These are phyloP conservation scores for Coemansia sp. DNA, from an alignment of 192 early-diverging fungal species.

Conservation along the genomic window DNA sequence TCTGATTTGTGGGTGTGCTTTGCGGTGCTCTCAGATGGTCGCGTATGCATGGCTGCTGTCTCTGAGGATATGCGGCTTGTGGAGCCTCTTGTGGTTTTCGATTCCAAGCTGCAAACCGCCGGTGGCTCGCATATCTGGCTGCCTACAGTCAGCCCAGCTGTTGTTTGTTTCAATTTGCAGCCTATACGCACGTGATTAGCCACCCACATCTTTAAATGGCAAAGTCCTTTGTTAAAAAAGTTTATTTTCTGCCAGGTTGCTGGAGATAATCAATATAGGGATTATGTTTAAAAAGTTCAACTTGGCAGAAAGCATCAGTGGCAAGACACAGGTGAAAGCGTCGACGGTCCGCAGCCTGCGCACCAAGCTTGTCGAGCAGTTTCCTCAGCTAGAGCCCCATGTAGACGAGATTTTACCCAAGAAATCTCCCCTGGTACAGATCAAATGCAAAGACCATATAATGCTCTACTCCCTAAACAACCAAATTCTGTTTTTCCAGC, in stretches of 20 bases:
- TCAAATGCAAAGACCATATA: slow-evolving; percentile 91
- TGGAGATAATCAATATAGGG: background rate
- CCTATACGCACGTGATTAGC: slow-evolving; percentile 11
- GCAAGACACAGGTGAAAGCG: slow-evolving; percentile 84
- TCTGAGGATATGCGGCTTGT: background rate
- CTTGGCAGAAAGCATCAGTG: slow-evolving; percentile 70
- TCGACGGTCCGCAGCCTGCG: slow-evolving; percentile 86
- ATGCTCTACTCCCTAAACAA: slow-evolving; percentile 80
- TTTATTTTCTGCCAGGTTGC: background rate
- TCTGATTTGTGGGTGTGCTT: slow-evolving; percentile 24
- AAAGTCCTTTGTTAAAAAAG: background rate
- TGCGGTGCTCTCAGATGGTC: slow-evolving; percentile 19
- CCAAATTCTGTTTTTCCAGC: slow-evolving; percentile 89
- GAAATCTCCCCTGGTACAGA: slow-evolving; percentile 78
- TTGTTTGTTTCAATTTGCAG: slow-evolving; percentile 26
- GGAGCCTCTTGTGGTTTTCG: slow-evolving; percentile 14
- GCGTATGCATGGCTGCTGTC: slow-evolving; percentile 16
- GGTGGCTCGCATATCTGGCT: slow-evolving; percentile 25
- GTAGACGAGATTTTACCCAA: slow-evolving; percentile 97
- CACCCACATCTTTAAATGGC: background rate
- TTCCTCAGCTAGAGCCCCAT: slow-evolving; percentile 78
- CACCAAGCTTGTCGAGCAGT: slow-evolving; percentile 81
- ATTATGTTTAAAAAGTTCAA: slow-evolving; percentile 75
- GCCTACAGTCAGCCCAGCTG: slow-evolving; percentile 29
- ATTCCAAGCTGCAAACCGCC: background rate